Evolutionary conservation across 148 eudicot species (phyloP).

Genomic region (Rhododendron kiyosumense): DNA sequence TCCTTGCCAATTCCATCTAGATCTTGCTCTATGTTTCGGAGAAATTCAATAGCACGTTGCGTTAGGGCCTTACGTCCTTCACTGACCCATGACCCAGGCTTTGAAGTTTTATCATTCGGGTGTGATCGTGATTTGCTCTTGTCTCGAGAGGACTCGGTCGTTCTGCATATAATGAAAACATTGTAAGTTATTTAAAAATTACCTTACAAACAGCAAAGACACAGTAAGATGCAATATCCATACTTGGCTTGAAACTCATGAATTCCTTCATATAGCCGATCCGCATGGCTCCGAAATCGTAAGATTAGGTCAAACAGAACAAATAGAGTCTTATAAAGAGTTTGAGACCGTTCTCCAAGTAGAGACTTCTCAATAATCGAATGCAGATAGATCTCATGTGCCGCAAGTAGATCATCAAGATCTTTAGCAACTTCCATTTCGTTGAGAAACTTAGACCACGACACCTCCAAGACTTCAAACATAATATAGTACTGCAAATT

Average conservation of each 20-base stretch:
- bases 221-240: slow-evolving; percentile 8
- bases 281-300: slow-evolving; percentile 81
- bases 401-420: slow-evolving; percentile 93
- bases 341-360: slow-evolving; percentile 80
- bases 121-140: slow-evolving; percentile 36
- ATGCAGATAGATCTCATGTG: slow-evolving; percentile 91
- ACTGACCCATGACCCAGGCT: slow-evolving; percentile 70
- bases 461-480: slow-evolving; percentile 99
- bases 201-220: neutral
- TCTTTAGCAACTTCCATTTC: slow-evolving; percentile 95
- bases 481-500: slow-evolving; percentile 98
- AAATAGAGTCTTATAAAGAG: slow-evolving; percentile 62
- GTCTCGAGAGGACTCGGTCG: slow-evolving; percentile 42
- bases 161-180: slow-evolving; percentile 43
- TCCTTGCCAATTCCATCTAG: slow-evolving; percentile 66
- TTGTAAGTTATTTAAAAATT: neutral
- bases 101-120: slow-evolving; percentile 40
- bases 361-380: slow-evolving; percentile 93
- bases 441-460: slow-evolving; percentile 78
- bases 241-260: slow-evolving; percentile 84
- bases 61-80: slow-evolving; percentile 84
- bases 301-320: slow-evolving; percentile 76
- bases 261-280: slow-evolving; percentile 88
- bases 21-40: slow-evolving; percentile 66
- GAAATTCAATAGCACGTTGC: slow-evolving; percentile 76